Evolutionary conservation across 805 yeast species (phyloP), one percentile per base, ranked within the genome.

Genomic region (Candida xyloterini): DNA sequence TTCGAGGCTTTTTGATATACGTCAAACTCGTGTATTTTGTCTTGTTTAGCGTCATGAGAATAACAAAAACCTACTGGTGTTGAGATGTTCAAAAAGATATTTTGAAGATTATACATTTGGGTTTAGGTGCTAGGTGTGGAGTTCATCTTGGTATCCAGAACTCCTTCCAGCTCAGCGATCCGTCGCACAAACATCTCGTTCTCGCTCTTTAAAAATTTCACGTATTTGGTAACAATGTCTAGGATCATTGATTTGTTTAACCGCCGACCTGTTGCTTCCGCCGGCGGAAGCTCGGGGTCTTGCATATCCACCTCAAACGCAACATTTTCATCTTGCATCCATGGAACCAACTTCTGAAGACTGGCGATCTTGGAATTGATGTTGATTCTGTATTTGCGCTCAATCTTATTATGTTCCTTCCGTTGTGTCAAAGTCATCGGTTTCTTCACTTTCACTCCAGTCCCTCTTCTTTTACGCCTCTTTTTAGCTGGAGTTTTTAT

Each of bases 371-470:
- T 81, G 10, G 84, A 76, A 56, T 81, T 81, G 57, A 82, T 80
- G 58, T 81, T 81, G 44, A 79, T 80, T 56, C 88, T 66, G 59
- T 82, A 81, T 43, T 81, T 73, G 56, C 81, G 79, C 55, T 82
- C 89, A 46, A 82, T 79, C 59, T 76, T 78, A 63, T 81, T 81
- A 56, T 82, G 90, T 0, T 86, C 86, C 51, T 77, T 77, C 50
- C 81, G 79, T 60, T 81, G 88, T 8, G 52, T 51, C 11, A 49
- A 34, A 2, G 59, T 59, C 59, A 59, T 56, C 31, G 60, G 59
- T 26, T 55, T 59, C 35, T 54, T 55, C 27, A 50, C 46, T 35
- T 51, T 51, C 25, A 13, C 25, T 15, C 25, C 27, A 4, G 15
- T 13, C n/a, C 30, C 22, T 26, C 29, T 24, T 13, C 37, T 24